Conservation (phyloP, 352 stramenopile genomes). For the Pythium dissotocum region DNA sequence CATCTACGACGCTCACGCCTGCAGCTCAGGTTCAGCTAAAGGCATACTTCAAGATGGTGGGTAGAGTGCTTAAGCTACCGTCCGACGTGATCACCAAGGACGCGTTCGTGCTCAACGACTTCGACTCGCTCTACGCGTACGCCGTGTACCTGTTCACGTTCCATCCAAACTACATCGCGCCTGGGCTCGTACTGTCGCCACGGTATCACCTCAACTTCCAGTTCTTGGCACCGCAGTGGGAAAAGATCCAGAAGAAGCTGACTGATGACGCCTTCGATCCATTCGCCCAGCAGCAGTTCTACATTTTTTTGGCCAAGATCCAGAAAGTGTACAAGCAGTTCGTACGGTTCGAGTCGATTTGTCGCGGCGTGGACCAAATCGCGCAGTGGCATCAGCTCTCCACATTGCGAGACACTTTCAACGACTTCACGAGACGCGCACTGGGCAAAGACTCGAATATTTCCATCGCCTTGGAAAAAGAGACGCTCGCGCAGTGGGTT, state of each 20-base stretch:
- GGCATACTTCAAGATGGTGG: slow-evolving; percentile 72
- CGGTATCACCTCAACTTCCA: slow-evolving; percentile 61
- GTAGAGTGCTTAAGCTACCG: slow-evolving; percentile 50
- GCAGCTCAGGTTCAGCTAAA: slow-evolving; percentile 61
- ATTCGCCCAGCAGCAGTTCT: slow-evolving; percentile 73
- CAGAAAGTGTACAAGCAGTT: slow-evolving; percentile 68
- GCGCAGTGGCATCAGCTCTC: slow-evolving; percentile 51
- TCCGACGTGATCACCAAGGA: slow-evolving; percentile 67
- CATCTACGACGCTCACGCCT: slow-evolving; percentile 50
- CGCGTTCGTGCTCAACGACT: slow-evolving; percentile 72
- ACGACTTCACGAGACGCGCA: slow-evolving; percentile 65
- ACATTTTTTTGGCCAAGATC: slow-evolving; percentile 71
- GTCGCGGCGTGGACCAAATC: slow-evolving; percentile 47
- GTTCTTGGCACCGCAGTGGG: slow-evolving; percentile 60
- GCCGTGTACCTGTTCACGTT: slow-evolving; percentile 64
- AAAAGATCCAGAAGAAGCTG: slow-evolving; percentile 64
- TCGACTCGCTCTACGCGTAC: slow-evolving; percentile 73
- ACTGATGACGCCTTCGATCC: slow-evolving; percentile 58
- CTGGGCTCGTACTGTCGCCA: slow-evolving; percentile 43
- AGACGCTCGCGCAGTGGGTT: slow-evolving; percentile 65
- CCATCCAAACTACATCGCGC: slow-evolving; percentile 61
- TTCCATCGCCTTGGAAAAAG: slow-evolving; percentile 64
- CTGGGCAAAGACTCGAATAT: slow-evolving; percentile 76
- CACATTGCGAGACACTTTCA: slow-evolving; percentile 53
- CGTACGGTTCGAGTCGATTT: slow-evolving; percentile 56